Percentiles rank a stretch among this genome's conserved stretches.
phyloP scores from a whole-genome alignment of 225 moss, liverwort and hornwort genomes.

The Thuidium tamariscinum region DNA sequence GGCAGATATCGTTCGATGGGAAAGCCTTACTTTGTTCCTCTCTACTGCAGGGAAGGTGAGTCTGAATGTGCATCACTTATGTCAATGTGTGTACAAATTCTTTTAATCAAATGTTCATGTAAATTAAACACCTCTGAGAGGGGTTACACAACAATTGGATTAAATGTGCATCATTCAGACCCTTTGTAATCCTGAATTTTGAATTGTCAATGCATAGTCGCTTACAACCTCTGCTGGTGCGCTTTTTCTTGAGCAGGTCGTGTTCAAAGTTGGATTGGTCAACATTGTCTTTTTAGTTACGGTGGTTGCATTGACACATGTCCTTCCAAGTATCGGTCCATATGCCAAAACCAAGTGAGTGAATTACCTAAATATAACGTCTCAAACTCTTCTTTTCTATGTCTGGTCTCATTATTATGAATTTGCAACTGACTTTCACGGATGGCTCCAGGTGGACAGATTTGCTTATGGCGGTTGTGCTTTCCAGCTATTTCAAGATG shows the following conservation, averaged over 20 bases:
- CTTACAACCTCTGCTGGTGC: not conserved
- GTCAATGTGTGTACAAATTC: not conserved
- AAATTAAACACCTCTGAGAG: not conserved
- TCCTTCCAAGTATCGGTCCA: slow-evolving; percentile 27
- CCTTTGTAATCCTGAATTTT: not conserved
- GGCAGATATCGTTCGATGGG: slow-evolving; percentile 62
- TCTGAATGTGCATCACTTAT: not conserved
- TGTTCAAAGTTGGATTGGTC: slow-evolving; percentile 46
- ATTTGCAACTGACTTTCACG: not conserved
- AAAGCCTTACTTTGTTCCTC: slow-evolving; percentile 57
- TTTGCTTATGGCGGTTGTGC: slow-evolving; percentile 52
- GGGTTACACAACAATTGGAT: not conserved
- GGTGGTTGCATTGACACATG: slow-evolving; percentile 21
- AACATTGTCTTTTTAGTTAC: slow-evolving; percentile 39
- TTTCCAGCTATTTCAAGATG: slow-evolving; percentile 93
- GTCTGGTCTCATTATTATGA: not conserved
- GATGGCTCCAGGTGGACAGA: slow-evolving; percentile 51
- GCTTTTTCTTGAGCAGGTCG: slow-evolving; percentile 36
- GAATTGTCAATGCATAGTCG: not conserved
- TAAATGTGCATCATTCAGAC: not conserved
- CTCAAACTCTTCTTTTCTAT: not conserved
- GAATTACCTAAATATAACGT: not conserved
- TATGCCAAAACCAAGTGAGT: slow-evolving; percentile 45
- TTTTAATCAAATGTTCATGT: not conserved
- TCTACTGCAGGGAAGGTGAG: slow-evolving; percentile 59